Conservation (phyloP, 1,284 basidiomycete genomes). For the Butyriboletus appendiculatus region DNA sequence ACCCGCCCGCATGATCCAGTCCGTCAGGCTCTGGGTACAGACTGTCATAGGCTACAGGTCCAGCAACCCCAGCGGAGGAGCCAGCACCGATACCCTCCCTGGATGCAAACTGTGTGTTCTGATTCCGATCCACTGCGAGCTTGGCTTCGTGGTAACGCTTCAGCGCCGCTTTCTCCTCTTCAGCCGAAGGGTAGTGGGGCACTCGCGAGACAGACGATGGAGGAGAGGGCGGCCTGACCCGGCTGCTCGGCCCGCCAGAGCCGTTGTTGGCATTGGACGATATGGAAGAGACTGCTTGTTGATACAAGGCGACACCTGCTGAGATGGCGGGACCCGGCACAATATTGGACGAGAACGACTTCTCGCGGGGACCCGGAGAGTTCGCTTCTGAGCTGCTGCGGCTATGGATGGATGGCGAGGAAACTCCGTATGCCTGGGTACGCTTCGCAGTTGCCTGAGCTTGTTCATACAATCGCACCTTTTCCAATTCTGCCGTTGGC, state of each 20-base stretch:
- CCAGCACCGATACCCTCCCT: slow-evolving; percentile 20
- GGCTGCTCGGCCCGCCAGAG: background rate
- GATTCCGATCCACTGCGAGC: slow-evolving; percentile 61
- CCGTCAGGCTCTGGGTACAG: slow-evolving; percentile 47
- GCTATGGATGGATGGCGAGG: slow-evolving; percentile 29
- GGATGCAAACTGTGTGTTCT: slow-evolving; percentile 37
- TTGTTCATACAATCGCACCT: slow-evolving; percentile 62
- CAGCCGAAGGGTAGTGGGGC: slow-evolving; percentile 48
- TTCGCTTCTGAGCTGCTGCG: slow-evolving; percentile 36
- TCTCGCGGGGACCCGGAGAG: slow-evolving; percentile 17
- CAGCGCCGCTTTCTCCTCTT: slow-evolving; percentile 66
- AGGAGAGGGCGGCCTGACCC: slow-evolving; percentile 21
- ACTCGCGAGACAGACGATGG: slow-evolving; percentile 25
- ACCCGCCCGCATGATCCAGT: slow-evolving; percentile 17
- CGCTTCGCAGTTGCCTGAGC: slow-evolving; percentile 61
- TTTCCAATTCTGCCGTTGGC: slow-evolving; percentile 74
- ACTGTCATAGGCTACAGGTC: slow-evolving; percentile 57
- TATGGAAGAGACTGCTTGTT: slow-evolving; percentile 46
- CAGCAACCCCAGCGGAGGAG: slow-evolving; percentile 15
- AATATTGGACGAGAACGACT: slow-evolving; percentile 5
- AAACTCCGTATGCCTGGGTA: slow-evolving; percentile 43
- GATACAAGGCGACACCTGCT: slow-evolving; percentile 46
- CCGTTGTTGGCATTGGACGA: slow-evolving; percentile 12
- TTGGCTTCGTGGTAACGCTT: slow-evolving; percentile 69
- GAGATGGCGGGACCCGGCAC: slow-evolving; percentile 30